Evolutionary conservation across 345 rosid species (phyloP).

Genomic region (Aquilaria yunnanensis): DNA sequence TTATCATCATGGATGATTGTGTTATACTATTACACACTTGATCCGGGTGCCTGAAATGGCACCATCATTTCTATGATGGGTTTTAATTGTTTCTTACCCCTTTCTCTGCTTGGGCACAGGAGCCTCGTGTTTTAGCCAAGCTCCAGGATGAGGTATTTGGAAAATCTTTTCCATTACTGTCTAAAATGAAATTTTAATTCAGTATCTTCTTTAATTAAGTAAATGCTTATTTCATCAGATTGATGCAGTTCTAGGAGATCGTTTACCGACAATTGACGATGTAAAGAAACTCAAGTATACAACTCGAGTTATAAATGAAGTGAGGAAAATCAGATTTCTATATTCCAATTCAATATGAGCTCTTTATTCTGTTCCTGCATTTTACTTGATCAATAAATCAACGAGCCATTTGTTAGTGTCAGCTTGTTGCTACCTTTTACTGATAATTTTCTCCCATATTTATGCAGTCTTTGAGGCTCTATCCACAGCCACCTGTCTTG

Average conservation of each 20-base stretch:
- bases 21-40: too few species aligned
- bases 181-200: not conserved
- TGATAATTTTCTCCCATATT: constrained; percentile 12
- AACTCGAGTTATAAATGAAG: constrained; percentile 91
- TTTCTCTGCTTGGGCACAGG: constrained; percentile 37
- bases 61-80: too few species aligned
- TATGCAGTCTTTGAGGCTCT: constrained; percentile 79
- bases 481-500: constrained; percentile 96
- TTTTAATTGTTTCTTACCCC: not conserved
- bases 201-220: constrained; percentile 4
- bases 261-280: constrained; percentile 74
- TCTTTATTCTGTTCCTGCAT: not conserved
- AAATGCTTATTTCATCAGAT: constrained; percentile 38
- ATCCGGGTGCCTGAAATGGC: too few species aligned
- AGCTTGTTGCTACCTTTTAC: not conserved
- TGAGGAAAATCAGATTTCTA: constrained; percentile 18
- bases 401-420: not conserved
- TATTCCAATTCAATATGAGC: not conserved
- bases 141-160: constrained; percentile 77
- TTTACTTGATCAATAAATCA: not conserved
- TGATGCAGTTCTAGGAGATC: constrained; percentile 86
- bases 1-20: too few species aligned
- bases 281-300: constrained; percentile 89
- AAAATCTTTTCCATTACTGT: not conserved
- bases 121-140: constrained; percentile 68